phyloP scores from a whole-genome alignment of 176 grass and related monocot species.

The Rhynchospora breviuscula region DNA sequence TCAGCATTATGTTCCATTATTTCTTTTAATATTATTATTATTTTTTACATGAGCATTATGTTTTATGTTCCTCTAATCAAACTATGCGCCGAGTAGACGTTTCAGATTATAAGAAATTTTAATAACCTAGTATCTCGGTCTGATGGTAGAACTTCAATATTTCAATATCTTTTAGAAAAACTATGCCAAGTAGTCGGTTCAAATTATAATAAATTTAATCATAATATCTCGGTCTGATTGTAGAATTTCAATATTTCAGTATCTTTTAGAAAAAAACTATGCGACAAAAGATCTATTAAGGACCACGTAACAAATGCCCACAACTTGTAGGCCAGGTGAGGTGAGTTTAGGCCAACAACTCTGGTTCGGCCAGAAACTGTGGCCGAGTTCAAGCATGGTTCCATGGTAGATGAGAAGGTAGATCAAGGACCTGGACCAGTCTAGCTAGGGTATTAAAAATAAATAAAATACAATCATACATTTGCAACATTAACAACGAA shows the following conservation, averaged over 20 bases:
- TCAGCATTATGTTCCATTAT: too few species aligned
- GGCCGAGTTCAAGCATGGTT: background rate
- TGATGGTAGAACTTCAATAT: too few species aligned
- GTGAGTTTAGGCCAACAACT: constrained; percentile 4
- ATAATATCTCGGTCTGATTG: too few species aligned
- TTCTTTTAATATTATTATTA: too few species aligned
- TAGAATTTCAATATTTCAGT: too few species aligned
- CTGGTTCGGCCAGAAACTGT: background rate
- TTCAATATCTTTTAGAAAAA: too few species aligned
- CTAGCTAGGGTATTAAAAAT: background rate
- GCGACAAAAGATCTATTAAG: background rate
- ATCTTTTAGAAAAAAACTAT: background rate
- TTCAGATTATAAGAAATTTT: too few species aligned
- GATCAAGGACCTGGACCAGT: background rate
- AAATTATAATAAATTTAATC: too few species aligned
- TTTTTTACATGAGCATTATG: too few species aligned
- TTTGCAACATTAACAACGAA: background rate
- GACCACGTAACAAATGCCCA: background rate
- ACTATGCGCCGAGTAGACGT: too few species aligned
- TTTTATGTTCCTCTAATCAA: too few species aligned
- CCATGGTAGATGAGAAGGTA: constrained; percentile 2
- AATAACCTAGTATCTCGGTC: too few species aligned
- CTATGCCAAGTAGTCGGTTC: background rate
- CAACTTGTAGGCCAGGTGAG: background rate
- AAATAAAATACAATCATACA: constrained; percentile 7